A percentile compares a stretch with the other conserved stretches of the same genome.
Conservation (phyloP, 257 asterid genomes). For the Capsicum baccatum region DNA sequence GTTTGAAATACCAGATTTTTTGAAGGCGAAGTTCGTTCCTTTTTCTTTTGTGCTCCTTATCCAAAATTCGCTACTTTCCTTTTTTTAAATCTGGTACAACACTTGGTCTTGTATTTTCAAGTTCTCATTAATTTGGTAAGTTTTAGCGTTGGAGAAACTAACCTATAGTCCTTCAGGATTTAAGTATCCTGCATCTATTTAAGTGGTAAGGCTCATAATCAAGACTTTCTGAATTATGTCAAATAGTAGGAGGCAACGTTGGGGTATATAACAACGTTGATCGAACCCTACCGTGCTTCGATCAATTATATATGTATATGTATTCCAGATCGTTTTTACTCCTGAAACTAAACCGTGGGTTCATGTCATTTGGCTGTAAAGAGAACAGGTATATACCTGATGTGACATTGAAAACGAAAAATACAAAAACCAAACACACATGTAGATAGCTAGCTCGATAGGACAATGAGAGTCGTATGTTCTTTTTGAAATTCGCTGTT, state of each 20-base stretch:
- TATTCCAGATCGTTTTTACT: neutral
- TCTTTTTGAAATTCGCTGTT: neutral
- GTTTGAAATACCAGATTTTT: neutral
- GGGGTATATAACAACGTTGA: neutral
- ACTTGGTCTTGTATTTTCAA: neutral
- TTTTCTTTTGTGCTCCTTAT: slow-evolving; percentile 6
- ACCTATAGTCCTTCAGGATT: neutral
- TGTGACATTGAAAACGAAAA: neutral
- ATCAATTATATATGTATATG: slow-evolving; percentile 1
- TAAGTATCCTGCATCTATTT: neutral
- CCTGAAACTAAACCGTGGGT: neutral
- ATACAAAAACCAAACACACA: neutral
- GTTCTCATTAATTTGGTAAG: neutral
- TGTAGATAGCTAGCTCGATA: neutral
- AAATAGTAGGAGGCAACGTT: neutral
- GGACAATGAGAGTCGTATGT: neutral
- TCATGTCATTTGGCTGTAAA: neutral
- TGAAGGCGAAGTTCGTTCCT: neutral
- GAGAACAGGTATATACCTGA: neutral
- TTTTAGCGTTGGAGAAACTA: neutral
- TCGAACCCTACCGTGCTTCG: neutral
- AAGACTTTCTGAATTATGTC: neutral
- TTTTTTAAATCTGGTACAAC: neutral
- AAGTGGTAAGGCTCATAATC: neutral
- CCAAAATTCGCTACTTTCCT: neutral